Evolutionary conservation across 2,329 filamentous ascomycete genomes (phyloP), one percentile per base, ranked within the genome.

Genomic region (Xylariomycetidae sp.): DNA sequence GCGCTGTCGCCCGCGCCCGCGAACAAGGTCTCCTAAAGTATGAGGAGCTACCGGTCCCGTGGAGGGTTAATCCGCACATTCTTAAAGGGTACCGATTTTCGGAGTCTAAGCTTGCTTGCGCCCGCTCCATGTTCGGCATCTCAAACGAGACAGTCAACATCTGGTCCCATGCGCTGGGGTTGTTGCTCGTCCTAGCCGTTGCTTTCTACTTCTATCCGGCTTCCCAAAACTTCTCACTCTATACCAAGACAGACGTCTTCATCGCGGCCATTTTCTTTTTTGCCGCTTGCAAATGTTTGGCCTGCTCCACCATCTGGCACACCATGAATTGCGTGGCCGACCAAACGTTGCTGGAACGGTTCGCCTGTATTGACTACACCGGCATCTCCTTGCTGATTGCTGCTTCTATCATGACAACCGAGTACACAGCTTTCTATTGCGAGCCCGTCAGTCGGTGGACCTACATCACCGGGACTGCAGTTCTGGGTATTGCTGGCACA

Each of bases 401-500:
- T 3, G 88, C 92, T 8, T 94, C 87, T 36, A 98, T 98, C 65
- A 88, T 97, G 76, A 96, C 92, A 3, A 95, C 88, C 22, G 92
- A 98, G 59, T 98, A 97, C 66, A 96, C 92, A 1, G 92, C 90
- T 16, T 98, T 98, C 62, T 98, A 98, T 68, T 96, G 92, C 66
- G 92, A 98, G 53, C 89, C 92, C 3, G 53, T 85, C 29, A 89
- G 85, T 48, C 83, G 89, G 35, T 92, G 84, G 75, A 70, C 77
- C 10, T 98, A 97, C 63, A 92, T 98, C 69, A 62, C 74, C 26
- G 69, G 85, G 31, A 97, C 92, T 3, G 82, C 85, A 37, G 58
- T 82, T 11, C 77, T 98, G 16, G 92, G 92, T 30, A 65, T 94
- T 36, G 85, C 82, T 25, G 92, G 92, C 36, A 87, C 94, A 44